Conservation (phyloP, 768 basidiomycete species). For the Amyloporia xantha region DNA sequence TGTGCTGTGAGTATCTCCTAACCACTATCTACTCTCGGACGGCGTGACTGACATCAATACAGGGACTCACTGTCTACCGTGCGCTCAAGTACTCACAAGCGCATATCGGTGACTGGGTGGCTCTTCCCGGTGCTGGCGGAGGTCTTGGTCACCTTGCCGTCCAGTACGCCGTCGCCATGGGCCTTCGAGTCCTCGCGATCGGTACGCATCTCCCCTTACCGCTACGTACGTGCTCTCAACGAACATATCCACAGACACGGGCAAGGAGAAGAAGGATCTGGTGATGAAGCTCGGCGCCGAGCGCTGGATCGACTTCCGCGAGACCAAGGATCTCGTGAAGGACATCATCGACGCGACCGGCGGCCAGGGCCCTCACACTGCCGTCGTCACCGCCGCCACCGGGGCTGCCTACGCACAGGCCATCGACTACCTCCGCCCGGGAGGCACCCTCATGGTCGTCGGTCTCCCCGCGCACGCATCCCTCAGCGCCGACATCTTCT, state of each 20-base stretch:
- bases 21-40: not conserved
- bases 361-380: slow-evolving; percentile 68
- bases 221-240: not conserved
- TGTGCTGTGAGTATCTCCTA: slow-evolving; percentile 52
- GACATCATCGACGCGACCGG: slow-evolving; percentile 58
- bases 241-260: slow-evolving; percentile 44
- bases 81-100: slow-evolving; percentile 70
- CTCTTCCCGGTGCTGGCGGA: slow-evolving; percentile 72
- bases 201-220: slow-evolving; percentile 27
- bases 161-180: slow-evolving; percentile 76
- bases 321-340: slow-evolving; percentile 55
- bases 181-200: slow-evolving; percentile 74
- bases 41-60: not conserved
- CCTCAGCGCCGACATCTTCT: slow-evolving; percentile 61
- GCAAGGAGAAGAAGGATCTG: slow-evolving; percentile 63
- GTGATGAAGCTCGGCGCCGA: slow-evolving; percentile 62
- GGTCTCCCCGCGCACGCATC: slow-evolving; percentile 58
- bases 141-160: slow-evolving; percentile 81
- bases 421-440: slow-evolving; percentile 66
- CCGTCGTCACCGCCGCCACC: slow-evolving; percentile 52
- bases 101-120: slow-evolving; percentile 67
- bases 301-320: slow-evolving; percentile 72
- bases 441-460: slow-evolving; percentile 72
- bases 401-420: slow-evolving; percentile 44
- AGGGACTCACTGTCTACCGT: slow-evolving; percentile 83